These are phyloP conservation scores for Naganishia sp. DNA, from an alignment of 1,284 basidiomycete species.

Conservation along the genomic window DNA sequence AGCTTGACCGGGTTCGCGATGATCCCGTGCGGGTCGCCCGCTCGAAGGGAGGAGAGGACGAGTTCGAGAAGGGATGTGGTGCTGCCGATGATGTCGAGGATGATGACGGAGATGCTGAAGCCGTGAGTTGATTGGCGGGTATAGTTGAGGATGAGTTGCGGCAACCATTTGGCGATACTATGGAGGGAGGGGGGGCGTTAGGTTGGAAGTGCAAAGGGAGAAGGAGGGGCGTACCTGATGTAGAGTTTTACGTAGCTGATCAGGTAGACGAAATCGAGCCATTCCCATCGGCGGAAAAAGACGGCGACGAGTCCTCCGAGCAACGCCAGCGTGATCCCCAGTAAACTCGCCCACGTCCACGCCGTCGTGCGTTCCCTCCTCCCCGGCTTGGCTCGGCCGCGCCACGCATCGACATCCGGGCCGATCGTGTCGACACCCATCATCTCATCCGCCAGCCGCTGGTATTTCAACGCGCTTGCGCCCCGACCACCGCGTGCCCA, in stretches of 20 bases:
- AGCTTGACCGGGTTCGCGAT: constrained; percentile 53
- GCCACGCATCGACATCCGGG: constrained; percentile 14
- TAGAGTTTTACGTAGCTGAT: constrained; percentile 47
- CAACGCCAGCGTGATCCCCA: constrained; percentile 38
- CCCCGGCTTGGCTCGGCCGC: not conserved
- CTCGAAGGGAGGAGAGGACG: constrained; percentile 46
- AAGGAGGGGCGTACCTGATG: constrained; percentile 32
- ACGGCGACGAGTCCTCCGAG: constrained; percentile 37
- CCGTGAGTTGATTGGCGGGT: constrained; percentile 45
- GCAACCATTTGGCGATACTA: constrained; percentile 51
- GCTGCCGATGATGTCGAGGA: constrained; percentile 49
- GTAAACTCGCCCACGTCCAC: constrained; percentile 38
- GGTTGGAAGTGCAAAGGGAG: not conserved
- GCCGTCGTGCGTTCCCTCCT: constrained; percentile 35
- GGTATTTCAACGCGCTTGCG: constrained; percentile 36
- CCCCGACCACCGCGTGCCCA: not conserved
- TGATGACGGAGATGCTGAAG: constrained; percentile 46
- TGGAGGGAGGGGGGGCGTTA: constrained; percentile 34
- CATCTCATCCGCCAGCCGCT: constrained; percentile 15
- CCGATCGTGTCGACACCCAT: constrained; percentile 18
- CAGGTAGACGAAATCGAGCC: constrained; percentile 51
- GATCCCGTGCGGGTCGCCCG: constrained; percentile 48
- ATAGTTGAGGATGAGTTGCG: constrained; percentile 51
- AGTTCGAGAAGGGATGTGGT: constrained; percentile 51
- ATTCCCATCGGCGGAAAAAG: constrained; percentile 36